Evolutionary conservation across 2,329 filamentous ascomycete species (phyloP).

Genomic region (Nemania serpens): DNA sequence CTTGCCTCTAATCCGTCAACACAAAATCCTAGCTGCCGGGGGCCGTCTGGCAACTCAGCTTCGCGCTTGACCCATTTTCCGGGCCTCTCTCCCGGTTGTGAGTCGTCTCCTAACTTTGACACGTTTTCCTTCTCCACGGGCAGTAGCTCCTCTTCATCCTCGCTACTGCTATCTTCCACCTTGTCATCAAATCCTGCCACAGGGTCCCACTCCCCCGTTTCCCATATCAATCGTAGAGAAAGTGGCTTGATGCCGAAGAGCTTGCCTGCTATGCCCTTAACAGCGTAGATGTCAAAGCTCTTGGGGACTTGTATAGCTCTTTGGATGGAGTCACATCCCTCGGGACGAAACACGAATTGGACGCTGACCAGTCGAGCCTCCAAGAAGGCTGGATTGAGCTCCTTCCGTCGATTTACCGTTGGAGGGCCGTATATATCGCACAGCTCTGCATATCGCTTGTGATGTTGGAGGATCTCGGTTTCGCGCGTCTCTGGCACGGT

Average conservation of each 20-base stretch:
- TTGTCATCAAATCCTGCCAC: slow-evolving; percentile 66
- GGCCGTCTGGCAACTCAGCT: slow-evolving; percentile 78
- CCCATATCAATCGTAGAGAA: slow-evolving; percentile 73
- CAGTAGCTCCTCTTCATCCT: slow-evolving; percentile 53
- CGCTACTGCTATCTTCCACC: slow-evolving; percentile 56
- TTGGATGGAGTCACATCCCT: slow-evolving; percentile 27
- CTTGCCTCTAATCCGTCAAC: slow-evolving; percentile 74
- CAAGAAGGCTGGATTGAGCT: slow-evolving; percentile 77
- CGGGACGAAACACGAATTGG: slow-evolving; percentile 48
- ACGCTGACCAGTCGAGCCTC: slow-evolving; percentile 77
- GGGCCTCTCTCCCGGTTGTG: slow-evolving; percentile 41
- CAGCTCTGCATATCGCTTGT: slow-evolving; percentile 75
- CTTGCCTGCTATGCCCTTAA: slow-evolving; percentile 77
- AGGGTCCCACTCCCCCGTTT: slow-evolving; percentile 90
- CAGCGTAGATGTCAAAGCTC: slow-evolving; percentile 77
- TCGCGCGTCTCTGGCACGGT: slow-evolving; percentile 59
- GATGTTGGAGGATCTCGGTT: slow-evolving; percentile 60
- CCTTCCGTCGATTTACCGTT: slow-evolving; percentile 58
- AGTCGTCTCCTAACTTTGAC: slow-evolving; percentile 19
- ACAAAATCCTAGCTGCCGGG: slow-evolving; percentile 80
- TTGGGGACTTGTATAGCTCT: slow-evolving; percentile 66
- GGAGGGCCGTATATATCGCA: slow-evolving; percentile 79
- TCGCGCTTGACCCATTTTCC: slow-evolving; percentile 76
- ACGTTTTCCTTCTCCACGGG: slow-evolving; percentile 34
- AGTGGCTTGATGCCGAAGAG: slow-evolving; percentile 70